Base-by-base conservation (phyloP, 148 eudicot species). In the Rheum nobile region DNA sequence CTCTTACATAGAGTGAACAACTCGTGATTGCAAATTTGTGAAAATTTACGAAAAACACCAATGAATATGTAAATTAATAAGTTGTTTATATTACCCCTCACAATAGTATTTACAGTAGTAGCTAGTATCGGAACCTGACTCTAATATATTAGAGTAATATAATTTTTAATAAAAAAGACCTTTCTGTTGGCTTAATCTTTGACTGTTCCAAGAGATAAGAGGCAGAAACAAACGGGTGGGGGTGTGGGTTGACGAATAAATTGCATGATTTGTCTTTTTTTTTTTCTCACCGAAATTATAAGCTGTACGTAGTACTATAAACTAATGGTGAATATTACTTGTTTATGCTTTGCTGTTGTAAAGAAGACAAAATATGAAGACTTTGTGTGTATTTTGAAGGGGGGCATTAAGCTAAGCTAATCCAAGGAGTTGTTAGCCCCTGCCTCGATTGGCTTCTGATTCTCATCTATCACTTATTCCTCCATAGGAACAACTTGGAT, bases 131-230 rank as follows among this genome's bases (percentile, higher is more conserved):
- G n/a, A n/a, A n/a, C 37, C 2, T 35, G 37, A 35, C 37, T 4
- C 37, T 4, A 35, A 35, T 1, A 35, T 35, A 35, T 35, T n/a
- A n/a, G n/a, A n/a, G n/a, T n/a, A n/a, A n/a, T 35, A 35, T n/a
- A n/a, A n/a, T n/a, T 35, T 35, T 35, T 4, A 35, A 35, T 35
- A 4, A 43, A 0, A 43, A 43, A 9, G 47, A 8, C 47, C 14
- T 72, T 72, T 31, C 35, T 50, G 59, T 32, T 72, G 46, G 75
- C 65, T 72, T 32, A 50, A 57, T 55, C 79, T 77, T 71, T 46
- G 71, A 76, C 82, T 74, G 78, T 79, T 28, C 77, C 77, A 43
- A 76, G 69, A 50, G 82, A 74, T 65, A 71, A 76, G 39, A 71
- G 42, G 71, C 31, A 29, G 24, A 72, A 13, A 72, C 61, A 47